Conservation (phyloP, 495 filamentous ascomycete genomes). For the Talaromyces thailandensis region DNA sequence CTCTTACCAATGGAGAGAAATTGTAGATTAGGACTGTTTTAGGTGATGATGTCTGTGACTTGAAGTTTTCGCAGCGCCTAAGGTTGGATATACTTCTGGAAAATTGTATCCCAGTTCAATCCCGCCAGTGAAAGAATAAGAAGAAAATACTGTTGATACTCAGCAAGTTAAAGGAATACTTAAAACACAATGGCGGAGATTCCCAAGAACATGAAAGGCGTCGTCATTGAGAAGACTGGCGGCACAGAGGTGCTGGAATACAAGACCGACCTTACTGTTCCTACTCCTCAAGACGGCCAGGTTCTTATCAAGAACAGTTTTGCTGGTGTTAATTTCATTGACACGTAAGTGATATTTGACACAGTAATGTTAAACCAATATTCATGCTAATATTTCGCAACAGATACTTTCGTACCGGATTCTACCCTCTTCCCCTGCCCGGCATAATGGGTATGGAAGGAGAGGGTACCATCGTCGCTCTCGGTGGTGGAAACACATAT, state of each 20-base stretch:
- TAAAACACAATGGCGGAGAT: not conserved
- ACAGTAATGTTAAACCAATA: not conserved
- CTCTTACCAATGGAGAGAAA: not conserved
- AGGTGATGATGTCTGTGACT: not conserved
- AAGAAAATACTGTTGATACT: not conserved
- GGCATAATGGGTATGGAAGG: constrained; percentile 70
- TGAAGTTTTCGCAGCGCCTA: not conserved
- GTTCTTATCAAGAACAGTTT: constrained; percentile 67
- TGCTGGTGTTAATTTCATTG: constrained; percentile 69
- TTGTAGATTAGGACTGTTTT: not conserved
- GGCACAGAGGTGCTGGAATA: constrained; percentile 59
- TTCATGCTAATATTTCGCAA: not conserved
- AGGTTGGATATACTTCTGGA: not conserved
- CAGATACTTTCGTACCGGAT: not conserved
- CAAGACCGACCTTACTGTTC: constrained; percentile 59
- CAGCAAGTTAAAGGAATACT: not conserved
- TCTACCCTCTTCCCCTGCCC: constrained; percentile 6
- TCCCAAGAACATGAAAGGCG: constrained; percentile 53
- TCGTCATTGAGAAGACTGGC: constrained; percentile 56
- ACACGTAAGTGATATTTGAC: not conserved
- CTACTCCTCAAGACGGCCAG: constrained; percentile 49
- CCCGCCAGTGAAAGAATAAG: not conserved
- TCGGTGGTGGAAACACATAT: constrained; percentile 21
- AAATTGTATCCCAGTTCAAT: not conserved
- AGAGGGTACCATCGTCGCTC: constrained; percentile 40